Base-by-base conservation (phyloP, 129 eudicot species). In the Ambrosia trifida region DNA sequence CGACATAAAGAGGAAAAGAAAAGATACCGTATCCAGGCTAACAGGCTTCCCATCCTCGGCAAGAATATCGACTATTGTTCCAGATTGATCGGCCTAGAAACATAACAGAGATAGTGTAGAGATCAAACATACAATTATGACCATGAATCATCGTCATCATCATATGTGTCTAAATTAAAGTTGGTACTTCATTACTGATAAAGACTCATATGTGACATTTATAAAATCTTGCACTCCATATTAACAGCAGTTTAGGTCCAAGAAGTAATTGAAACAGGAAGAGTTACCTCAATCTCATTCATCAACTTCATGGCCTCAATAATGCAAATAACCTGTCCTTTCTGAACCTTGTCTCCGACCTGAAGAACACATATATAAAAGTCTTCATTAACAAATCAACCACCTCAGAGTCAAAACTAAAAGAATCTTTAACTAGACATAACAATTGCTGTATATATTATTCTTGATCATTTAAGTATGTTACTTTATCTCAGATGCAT, bases 241-340 rank as follows among this genome's bases (percentile, higher is more conserved):
- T 20, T 36, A 35, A 24, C 36, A 28, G 24, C 41, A 54, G 56
- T 45, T 54, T 30, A 20, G 18, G 47, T n/a, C 44, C n/a, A 14
- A 19, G 16, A 12, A 32, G 63, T 28, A 57, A 30, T 43, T 4
- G 30, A 53, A 63, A 67, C 18, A 9, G 19, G 7, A 52, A 19
- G 49, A 32, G 58, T 75, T 80, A 89, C 96, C 83, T 89, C 93
- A 65, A 89, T 89, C 45, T 89, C 96, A 50, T 89, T 89, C 96
- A 89, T 89, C 86, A 89, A 80, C 76, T 89, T 89, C 96, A 89
- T 89, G 69, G 96, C 96, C 77, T 89, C 96, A 51, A 89, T 79
- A 51, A 89, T 89, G 86, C 96, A 89, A 8, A 89, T 41, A 53
- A 84, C 88, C 73, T 89, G 96, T 49, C 96, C 96, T 58, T 89